phyloP scores from a whole-genome alignment of 306 rosid genomes.

The Fragaria vesca region DNA sequence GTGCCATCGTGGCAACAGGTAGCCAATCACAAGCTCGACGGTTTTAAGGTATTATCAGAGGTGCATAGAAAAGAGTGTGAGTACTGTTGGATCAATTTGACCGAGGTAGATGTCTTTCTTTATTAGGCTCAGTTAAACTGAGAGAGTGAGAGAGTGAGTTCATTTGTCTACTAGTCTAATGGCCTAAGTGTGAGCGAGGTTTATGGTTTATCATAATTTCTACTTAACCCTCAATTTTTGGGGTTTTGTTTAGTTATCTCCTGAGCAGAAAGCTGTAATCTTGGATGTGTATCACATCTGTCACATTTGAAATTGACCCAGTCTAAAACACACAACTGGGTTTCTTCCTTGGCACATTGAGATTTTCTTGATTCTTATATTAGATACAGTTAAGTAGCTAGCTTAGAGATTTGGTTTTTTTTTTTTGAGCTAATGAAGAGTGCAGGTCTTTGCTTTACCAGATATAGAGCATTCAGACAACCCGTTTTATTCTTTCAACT shows the following conservation, averaged over 20 bases:
- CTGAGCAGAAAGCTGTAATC: background rate
- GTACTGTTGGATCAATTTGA: background rate
- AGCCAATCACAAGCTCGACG: conserved; percentile 88
- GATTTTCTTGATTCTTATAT: background rate
- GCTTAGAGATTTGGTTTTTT: background rate
- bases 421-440: background rate
- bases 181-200: background rate
- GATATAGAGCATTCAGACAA: background rate
- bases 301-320: background rate
- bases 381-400: background rate
- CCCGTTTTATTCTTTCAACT: background rate
- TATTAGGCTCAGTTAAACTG: conserved; percentile 45
- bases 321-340: background rate
- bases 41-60: conserved; percentile 75
- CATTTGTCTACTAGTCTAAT: conserved; percentile 36
- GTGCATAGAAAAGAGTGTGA: conserved; percentile 31
- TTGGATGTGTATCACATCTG: background rate
- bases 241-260: background rate
- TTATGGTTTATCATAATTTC: background rate
- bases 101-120: background rate
- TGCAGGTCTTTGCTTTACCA: background rate
- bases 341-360: background rate
- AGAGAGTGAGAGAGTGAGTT: conserved; percentile 23
- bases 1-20: conserved; percentile 56
- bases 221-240: background rate